phyloP scores from a whole-genome alignment of 2,329 filamentous ascomycete genomes.

The Hansfordia pulvinata region DNA sequence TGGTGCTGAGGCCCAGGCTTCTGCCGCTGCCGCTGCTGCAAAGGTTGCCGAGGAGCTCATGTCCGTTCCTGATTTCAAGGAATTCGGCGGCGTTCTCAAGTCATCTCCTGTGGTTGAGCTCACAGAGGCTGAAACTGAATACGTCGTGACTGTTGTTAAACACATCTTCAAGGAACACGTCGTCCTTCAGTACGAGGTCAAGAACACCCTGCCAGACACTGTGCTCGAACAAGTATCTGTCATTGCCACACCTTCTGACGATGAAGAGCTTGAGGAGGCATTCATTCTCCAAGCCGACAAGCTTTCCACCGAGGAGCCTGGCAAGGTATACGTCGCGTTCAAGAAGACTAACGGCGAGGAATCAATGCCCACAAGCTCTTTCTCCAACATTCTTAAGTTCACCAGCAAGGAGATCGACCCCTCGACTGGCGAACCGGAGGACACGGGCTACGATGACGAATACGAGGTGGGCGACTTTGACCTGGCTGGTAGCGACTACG shows the following conservation, averaged over 20 bases:
- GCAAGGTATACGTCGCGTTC: slow-evolving; percentile 92
- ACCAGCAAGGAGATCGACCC: slow-evolving; percentile 97
- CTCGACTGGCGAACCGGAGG: slow-evolving; percentile 82
- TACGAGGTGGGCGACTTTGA: slow-evolving; percentile 94
- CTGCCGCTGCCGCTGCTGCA: slow-evolving; percentile 68
- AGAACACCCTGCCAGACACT: slow-evolving; percentile 88
- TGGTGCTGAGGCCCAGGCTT: slow-evolving; percentile 61
- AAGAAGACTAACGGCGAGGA: slow-evolving; percentile 65
- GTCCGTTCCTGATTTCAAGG: slow-evolving; percentile 80
- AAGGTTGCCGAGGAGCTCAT: slow-evolving; percentile 81
- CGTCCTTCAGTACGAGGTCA: slow-evolving; percentile 92
- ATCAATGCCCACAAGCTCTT: slow-evolving; percentile 65
- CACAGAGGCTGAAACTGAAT: slow-evolving; percentile 94
- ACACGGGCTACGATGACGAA: slow-evolving; percentile 88
- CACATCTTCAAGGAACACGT: slow-evolving; percentile 97
- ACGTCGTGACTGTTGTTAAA: slow-evolving; percentile 86
- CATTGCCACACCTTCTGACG: slow-evolving; percentile 64
- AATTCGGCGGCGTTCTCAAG: slow-evolving; percentile 84
- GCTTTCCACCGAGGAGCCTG: slow-evolving; percentile 72
- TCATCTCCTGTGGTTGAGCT: slow-evolving; percentile 77
- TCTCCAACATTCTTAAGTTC: slow-evolving; percentile 91
- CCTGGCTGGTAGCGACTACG: slow-evolving; percentile 81
- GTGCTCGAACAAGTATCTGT: slow-evolving; percentile 83
- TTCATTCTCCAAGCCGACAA: slow-evolving; percentile 86
- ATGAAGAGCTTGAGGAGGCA: slow-evolving; percentile 76